A percentile compares a stretch with the other conserved stretches of the same genome.
Conservation (phyloP, 139 green algal genomes). For the Nannochloris sp. region DNA sequence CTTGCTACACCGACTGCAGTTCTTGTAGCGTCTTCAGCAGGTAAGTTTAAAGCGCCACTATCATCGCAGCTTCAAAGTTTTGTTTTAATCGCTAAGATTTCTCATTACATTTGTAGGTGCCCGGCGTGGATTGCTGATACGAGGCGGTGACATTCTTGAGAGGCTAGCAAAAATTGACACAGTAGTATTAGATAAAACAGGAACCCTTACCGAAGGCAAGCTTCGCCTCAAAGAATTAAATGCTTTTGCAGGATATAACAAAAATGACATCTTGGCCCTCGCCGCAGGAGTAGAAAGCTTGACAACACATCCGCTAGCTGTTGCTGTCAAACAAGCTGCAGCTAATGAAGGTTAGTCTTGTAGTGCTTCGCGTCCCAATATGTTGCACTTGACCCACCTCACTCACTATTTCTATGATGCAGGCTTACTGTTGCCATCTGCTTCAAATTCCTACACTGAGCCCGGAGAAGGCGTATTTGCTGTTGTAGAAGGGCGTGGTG, state of each 20-base stretch:
- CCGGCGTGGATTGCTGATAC: slow-evolving; percentile 73
- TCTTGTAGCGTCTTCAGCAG: slow-evolving; percentile 74
- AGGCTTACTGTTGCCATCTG: slow-evolving; percentile 21
- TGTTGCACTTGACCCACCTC: not conserved
- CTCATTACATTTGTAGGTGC: slow-evolving; percentile 27
- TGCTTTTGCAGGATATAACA: slow-evolving; percentile 4
- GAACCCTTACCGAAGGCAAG: slow-evolving; percentile 78
- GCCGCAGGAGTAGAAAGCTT: slow-evolving; percentile 69
- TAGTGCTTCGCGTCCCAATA: not conserved
- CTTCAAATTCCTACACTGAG: slow-evolving; percentile 33
- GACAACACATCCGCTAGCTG: slow-evolving; percentile 78
- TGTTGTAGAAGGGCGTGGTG: slow-evolving; percentile 36
- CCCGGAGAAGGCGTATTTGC: slow-evolving; percentile 53
- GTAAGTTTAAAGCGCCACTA: not conserved
- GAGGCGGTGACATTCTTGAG: slow-evolving; percentile 87
- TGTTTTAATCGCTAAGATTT: not conserved
- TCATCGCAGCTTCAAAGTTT: not conserved
- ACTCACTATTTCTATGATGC: not conserved
- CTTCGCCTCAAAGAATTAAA: slow-evolving; percentile 10
- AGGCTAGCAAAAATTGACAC: slow-evolving; percentile 55
- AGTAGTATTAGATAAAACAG: slow-evolving; percentile 96
- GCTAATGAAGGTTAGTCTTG: slow-evolving; percentile 14
- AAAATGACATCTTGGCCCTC: slow-evolving; percentile 46
- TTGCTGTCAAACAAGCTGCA: slow-evolving; percentile 58
- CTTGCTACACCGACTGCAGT: slow-evolving; percentile 92